Conservation (phyloP, 805 yeast genomes). For the Yamadazyma sp. region DNA sequence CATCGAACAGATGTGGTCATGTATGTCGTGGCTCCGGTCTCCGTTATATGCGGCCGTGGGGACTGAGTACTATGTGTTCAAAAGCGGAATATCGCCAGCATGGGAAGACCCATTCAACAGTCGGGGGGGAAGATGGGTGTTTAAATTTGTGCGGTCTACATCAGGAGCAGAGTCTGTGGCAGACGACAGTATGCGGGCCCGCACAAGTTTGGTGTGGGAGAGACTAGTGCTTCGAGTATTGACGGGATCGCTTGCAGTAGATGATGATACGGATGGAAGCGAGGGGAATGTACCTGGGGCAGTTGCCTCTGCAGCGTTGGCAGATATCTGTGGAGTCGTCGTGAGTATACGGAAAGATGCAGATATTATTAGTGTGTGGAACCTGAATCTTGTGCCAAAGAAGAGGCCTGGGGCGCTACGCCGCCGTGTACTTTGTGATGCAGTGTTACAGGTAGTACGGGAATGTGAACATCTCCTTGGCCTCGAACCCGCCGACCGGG, state of each 20-base stretch:
- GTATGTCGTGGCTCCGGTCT: constrained; percentile 39
- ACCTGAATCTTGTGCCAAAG: constrained; percentile 37
- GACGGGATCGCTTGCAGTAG: constrained; percentile 50
- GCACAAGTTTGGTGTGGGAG: constrained; percentile 53
- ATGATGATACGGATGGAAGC: constrained; percentile 13
- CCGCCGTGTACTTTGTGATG: constrained; percentile 44
- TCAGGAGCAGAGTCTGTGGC: constrained; percentile 18
- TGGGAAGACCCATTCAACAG: constrained; percentile 67
- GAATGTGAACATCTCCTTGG: constrained; percentile 47
- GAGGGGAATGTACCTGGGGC: background rate
- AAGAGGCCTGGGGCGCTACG: constrained; percentile 23
- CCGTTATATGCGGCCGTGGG: constrained; percentile 43
- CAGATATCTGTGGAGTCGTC: constrained; percentile 60
- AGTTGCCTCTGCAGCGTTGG: constrained; percentile 33
- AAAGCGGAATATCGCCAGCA: constrained; percentile 58
- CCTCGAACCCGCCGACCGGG: constrained; percentile 23
- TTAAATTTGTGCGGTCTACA: constrained; percentile 47
- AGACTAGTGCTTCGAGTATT: constrained; percentile 51
- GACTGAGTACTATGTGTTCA: constrained; percentile 57
- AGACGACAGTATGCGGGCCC: constrained; percentile 25
- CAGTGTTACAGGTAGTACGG: constrained; percentile 44
- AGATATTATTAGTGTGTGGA: constrained; percentile 63
- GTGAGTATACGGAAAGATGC: constrained; percentile 60
- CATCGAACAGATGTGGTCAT: constrained; percentile 54
- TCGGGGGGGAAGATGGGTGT: constrained; percentile 64